A percentile compares a stretch with the other conserved stretches of the same genome.
phyloP scores from a whole-genome alignment of 768 basidiomycete species.

The Rhodotorula graminis region DNA sequence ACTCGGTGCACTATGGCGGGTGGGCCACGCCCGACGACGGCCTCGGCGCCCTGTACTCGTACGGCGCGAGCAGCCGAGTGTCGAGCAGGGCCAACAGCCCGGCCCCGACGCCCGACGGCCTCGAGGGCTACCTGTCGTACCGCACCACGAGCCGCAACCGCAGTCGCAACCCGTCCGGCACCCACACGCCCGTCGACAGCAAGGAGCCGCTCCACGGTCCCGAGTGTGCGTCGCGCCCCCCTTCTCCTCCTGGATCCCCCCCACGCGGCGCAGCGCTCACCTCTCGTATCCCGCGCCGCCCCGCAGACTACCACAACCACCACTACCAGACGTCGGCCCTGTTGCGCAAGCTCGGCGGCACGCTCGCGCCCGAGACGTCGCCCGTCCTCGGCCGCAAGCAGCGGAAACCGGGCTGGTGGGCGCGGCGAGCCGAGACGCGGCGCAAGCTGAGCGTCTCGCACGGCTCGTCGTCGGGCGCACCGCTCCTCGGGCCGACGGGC shows the following conservation, averaged over 20 bases:
- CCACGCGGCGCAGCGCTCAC: neutral
- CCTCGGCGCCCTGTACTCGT: neutral
- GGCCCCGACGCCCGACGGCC: neutral
- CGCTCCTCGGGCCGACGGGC: slow-evolving; percentile 4
- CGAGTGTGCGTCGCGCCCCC: slow-evolving; percentile 17
- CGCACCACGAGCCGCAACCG: slow-evolving; percentile 11
- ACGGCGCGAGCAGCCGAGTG: slow-evolving; percentile 10
- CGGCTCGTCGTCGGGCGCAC: slow-evolving; percentile 2
- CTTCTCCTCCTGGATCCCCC: neutral
- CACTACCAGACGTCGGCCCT: slow-evolving; percentile 29
- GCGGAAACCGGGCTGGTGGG: slow-evolving; percentile 34
- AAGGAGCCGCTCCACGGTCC: slow-evolving; percentile 22
- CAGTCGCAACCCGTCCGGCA: slow-evolving; percentile 11
- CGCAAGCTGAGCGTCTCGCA: slow-evolving; percentile 15
- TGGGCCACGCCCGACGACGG: slow-evolving; percentile 16
- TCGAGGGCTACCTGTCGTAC: slow-evolving; percentile 26
- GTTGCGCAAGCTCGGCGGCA: slow-evolving; percentile 32
- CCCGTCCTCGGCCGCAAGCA: slow-evolving; percentile 27
- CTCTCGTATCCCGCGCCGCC: no score
- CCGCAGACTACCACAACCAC: slow-evolving; percentile 20
- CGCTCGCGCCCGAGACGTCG: slow-evolving; percentile 22
- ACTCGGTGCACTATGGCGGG: neutral
- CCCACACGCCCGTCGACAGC: slow-evolving; percentile 9
- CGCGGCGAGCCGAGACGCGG: slow-evolving; percentile 18
- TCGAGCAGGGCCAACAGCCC: slow-evolving; percentile 25